phyloP scores from a whole-genome alignment of 345 rosid species.

The Populus euphratica region DNA sequence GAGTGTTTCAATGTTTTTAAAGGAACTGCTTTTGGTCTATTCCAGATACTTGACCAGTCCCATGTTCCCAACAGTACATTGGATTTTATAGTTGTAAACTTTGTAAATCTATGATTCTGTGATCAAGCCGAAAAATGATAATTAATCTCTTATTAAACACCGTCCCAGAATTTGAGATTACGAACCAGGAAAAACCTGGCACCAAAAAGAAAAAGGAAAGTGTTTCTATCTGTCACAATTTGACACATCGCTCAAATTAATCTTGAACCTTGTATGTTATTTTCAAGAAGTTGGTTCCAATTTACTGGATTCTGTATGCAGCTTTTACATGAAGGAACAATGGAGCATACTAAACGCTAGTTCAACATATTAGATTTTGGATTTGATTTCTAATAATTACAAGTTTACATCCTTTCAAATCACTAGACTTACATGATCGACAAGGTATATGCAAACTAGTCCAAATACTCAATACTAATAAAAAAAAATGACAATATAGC shows the following conservation, averaged over 20 bases:
- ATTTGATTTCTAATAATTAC: rapidly evolving
- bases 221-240: neutral
- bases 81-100: neutral
- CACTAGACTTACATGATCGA: too few species aligned
- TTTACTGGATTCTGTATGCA: neutral
- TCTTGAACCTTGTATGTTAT: neutral
- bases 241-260: neutral
- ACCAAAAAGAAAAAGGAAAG: neutral
- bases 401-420: too few species aligned
- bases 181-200: neutral
- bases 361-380: rapidly evolving
- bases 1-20: neutral
- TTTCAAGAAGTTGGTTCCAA: neutral
- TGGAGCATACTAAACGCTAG: too few species aligned
- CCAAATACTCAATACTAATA: too few species aligned
- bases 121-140: neutral
- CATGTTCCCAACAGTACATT: too few species aligned
- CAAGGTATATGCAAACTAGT: too few species aligned
- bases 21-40: neutral
- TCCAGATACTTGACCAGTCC: neutral
- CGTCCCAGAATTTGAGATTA: neutral
- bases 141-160: neutral
- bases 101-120: neutral
- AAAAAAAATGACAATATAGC: neutral
- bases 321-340: neutral